phyloP scores from a whole-genome alignment of 305 asterid genomes.

The Fraxinus baroniana region DNA sequence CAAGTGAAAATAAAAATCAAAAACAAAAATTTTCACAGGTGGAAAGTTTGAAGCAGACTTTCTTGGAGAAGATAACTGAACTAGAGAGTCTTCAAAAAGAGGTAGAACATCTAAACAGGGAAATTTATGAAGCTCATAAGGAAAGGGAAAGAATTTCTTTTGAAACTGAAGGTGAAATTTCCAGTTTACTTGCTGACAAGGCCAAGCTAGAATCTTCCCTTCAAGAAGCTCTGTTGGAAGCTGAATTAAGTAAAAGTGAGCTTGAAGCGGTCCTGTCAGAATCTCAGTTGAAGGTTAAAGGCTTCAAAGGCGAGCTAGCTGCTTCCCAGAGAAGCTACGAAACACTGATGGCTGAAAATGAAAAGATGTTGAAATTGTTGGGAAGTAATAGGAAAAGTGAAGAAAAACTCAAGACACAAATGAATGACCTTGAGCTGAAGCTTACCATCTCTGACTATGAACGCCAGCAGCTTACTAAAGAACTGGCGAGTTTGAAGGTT shows the following conservation, averaged over 20 bases:
- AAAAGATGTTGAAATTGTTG: conserved; percentile 39
- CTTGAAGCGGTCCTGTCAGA: conserved; percentile 30
- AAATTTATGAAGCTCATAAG: conserved; percentile 32
- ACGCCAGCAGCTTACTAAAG: conserved; percentile 61
- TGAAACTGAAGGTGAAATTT: conserved; percentile 40
- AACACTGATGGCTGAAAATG: conserved; percentile 48
- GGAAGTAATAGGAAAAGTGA: conserved; percentile 54
- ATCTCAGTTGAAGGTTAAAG: conserved; percentile 40
- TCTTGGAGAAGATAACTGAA: conserved; percentile 35
- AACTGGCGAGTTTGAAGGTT: conserved; percentile 40
- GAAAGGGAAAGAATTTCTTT: conserved; percentile 45
- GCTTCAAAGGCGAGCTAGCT: conserved; percentile 41
- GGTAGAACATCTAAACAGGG: conserved; percentile 34
- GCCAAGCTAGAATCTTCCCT: conserved; percentile 45
- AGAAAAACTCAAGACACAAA: conserved; percentile 56
- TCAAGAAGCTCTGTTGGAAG: conserved; percentile 38
- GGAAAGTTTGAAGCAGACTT: conserved; percentile 30
- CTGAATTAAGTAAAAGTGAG: conserved; percentile 36
- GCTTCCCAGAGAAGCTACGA: conserved; percentile 37
- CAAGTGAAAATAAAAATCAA: conserved; percentile 41
- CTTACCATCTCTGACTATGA: conserved; percentile 69
- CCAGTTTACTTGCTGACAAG: conserved; percentile 44
- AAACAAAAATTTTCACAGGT: conserved; percentile 38
- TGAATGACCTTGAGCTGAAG: conserved; percentile 72
- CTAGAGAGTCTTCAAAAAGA: conserved; percentile 41